Base-by-base conservation (phyloP, 1,284 basidiomycete genomes). In the Microbotryum scabiosae region DNA sequence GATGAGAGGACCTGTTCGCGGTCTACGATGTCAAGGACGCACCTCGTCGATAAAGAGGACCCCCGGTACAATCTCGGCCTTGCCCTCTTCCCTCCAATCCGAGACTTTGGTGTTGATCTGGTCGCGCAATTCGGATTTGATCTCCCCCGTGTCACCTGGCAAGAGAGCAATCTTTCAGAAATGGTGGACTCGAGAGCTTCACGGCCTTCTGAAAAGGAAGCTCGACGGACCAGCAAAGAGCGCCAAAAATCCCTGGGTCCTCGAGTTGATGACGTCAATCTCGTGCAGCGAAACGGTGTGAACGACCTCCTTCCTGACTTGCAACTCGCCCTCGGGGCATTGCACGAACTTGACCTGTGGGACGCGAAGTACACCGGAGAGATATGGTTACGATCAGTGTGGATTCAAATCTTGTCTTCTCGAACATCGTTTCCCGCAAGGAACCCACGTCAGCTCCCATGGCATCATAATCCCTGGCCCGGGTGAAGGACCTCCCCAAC, bases 1-100 rank as follows among this genome's bases (percentile, higher is more conserved):
- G 36, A 41, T 41, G 12, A 49, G 32, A 23, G n/a, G 18, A 20
- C 10, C 28, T 5, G 12, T 10, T 46, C 44, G 4, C 3, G 5
- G 36, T 41, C 16, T 41, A 36, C 41, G 25, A 21, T 12, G 14
- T 48, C n/a, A 45, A 9, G 0, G 20, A 56, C 60, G 10, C 12
- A 65, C 63, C 64, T 66, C 67, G 54, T 69, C 64, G 54, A 69
- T 63, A 49, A 67, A 66, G 10, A 69, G 55, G 75, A 96, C 92
- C 6, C 94, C 94, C 48, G 94, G 94, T 4, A 97, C 88, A 63
- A 98, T 93, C 74, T 94, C 91, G 5, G 94, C 94, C 76, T 98
- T 98, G 64, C 94, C 94, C 78, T 97, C 94, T 78, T 98, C 96
- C 63, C 91, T 80, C 94, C 96, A 97, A 75, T 98, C 94, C 30